These are phyloP conservation scores for Pythium guiyangense DNA, from an alignment of 352 stramenopile species.

Conservation along the genomic window DNA sequence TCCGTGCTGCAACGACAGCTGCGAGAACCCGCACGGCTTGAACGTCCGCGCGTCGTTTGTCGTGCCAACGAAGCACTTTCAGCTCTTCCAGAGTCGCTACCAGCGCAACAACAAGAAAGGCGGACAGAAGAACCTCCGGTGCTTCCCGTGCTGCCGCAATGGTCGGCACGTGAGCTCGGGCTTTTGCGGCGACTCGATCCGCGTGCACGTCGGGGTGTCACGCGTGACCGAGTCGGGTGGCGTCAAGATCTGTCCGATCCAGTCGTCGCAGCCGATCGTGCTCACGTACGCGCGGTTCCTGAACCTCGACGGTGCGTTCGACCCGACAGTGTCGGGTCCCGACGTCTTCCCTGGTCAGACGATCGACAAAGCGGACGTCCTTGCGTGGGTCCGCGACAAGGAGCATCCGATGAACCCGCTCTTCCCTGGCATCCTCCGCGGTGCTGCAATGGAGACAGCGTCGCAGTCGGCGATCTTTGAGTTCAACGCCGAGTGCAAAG, in stretches of 20 bases:
- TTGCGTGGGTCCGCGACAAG: constrained; percentile 65
- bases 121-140: constrained; percentile 86
- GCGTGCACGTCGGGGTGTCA: constrained; percentile 75
- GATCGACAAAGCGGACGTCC: constrained; percentile 63
- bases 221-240: constrained; percentile 69
- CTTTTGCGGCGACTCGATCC: constrained; percentile 84
- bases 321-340: constrained; percentile 54
- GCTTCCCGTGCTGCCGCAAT: constrained; percentile 83
- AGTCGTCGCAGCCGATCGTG: constrained; percentile 43
- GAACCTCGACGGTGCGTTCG: constrained; percentile 69
- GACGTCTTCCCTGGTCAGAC: constrained; percentile 75
- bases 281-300: constrained; percentile 67
- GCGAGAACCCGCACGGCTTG: constrained; percentile 75
- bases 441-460: constrained; percentile 72
- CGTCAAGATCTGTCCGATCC: constrained; percentile 80
- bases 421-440: constrained; percentile 67
- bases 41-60: constrained; percentile 80
- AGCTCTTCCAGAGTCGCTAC: constrained; percentile 77
- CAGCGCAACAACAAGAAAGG: constrained; percentile 90
- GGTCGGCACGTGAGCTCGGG: constrained; percentile 76
- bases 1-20: constrained; percentile 78
- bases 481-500: constrained; percentile 87
- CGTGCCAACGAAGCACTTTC: constrained; percentile 69
- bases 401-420: constrained; percentile 75
- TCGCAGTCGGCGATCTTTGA: constrained; percentile 83